Base-by-base conservation (phyloP, 2,329 filamentous ascomycete genomes). In the Alternaria brassicicola region DNA sequence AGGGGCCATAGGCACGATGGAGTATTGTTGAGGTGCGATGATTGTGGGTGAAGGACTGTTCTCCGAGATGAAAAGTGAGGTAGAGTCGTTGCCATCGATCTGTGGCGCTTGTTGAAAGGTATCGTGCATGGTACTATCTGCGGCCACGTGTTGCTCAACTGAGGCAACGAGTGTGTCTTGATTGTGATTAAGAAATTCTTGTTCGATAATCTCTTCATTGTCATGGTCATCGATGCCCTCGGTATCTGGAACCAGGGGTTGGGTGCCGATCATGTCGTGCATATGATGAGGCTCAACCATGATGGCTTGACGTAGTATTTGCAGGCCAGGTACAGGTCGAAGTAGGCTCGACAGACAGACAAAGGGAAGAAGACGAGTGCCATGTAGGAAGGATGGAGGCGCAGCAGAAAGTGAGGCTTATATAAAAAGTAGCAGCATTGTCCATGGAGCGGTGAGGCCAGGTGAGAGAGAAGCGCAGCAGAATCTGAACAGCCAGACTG, bases 61-160 rank as follows among this genome's bases (percentile, higher is more conserved):
- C 35, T 68, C 67, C 9, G 64, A 41, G 7, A 68, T 26, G 19
- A 69, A 69, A 6, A 68, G 63, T 5, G 62, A 58, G 3, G 55
- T 52, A 6, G 59, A 26, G 17, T 63, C 57, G 3, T 50, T 12
- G 12, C 26, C 45, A n/a, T 19, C 21, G 26, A 36, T n/a, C 10
- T 47, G 19, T 12, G 10, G 17, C 21, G n/a, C 8, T 36, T 30
- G 13, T 33, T 25, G 15, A 45, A n/a, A 13, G 33, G 4, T 30
- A 43, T 17, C 9, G 26, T 30, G 12, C 30, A 26, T 31, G 31
- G 21, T 23, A 19, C 3, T 48, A n/a, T 17, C 39, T 23, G 26
- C 10, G 12, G n/a, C 3, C 4, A 21, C 17, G 10, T 15, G 10
- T 47, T 47, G 43, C 43, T 47, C 43, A 7, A 47, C 21, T 25